Evolutionary conservation across 192 early-diverging fungal species (phyloP), one percentile per base, ranked within the genome.

Genomic region (Entomortierella parvispora): DNA sequence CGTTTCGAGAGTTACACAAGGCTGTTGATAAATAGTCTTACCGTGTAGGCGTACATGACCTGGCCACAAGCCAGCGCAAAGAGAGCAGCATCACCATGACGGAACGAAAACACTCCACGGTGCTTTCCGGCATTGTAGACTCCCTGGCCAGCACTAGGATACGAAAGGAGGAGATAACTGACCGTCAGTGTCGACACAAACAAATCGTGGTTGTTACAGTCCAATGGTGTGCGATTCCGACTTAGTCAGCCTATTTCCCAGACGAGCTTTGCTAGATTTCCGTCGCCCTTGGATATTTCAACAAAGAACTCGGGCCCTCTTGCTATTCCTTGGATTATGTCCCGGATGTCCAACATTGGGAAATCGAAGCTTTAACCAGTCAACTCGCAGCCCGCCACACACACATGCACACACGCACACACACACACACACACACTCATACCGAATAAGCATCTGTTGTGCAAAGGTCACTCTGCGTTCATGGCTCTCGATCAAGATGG

Each of bases 381-480:
- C 60, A 62, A 58, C 22, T 10, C 31, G 11, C 7, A 44, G 61
- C 50, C 69, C 52, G 31, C 56, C 17, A 20, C 9, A 48, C 32
- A 51, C 9, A 33, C n/a, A n/a, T n/a, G n/a, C n/a, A n/a, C n/a
- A n/a, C n/a, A n/a, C 17, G 20, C 9, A 48, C 32, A 51, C 9
- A 33, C 17, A 20, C 9, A 48, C 32, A 51, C 9, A 33, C n/a
- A n/a, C n/a, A n/a, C n/a, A n/a, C n/a, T n/a, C 54, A 62, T 80
- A 85, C 87, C 87, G 80, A 60, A 88, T 84, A 63, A 88, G 68
- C 70, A 88, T 53, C 55, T 87, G 85, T 52, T 88, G 87, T 29
- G 87, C 84, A 58, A 88, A 84, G 26, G 80, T 58, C 18, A 84
- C 80, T 42, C 87, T 69, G 53, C 87, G 68, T 50, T 88, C 85